phyloP scores from a whole-genome alignment of 1,139 yeast genomes.

The Hansenula lynferdii region DNA sequence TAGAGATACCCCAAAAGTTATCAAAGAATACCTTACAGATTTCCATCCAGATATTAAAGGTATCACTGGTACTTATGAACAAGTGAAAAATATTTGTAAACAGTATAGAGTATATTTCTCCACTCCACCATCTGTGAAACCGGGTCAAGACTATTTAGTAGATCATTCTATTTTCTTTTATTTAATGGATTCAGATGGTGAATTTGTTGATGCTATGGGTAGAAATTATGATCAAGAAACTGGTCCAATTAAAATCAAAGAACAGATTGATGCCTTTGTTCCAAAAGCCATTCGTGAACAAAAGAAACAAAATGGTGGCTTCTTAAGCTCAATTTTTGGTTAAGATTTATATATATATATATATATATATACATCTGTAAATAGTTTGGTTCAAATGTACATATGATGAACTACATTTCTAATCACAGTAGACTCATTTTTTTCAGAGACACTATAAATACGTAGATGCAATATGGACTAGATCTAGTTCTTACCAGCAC shows the following conservation, averaged over 20 bases:
- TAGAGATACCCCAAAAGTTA: slow-evolving; percentile 80
- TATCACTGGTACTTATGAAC: slow-evolving; percentile 84
- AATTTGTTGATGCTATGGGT: slow-evolving; percentile 91
- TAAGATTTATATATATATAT: no score
- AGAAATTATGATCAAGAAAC: slow-evolving; percentile 78
- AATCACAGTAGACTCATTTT: neutral
- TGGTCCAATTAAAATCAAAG: slow-evolving; percentile 74
- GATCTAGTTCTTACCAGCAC: slow-evolving; percentile 79
- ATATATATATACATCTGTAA: no score
- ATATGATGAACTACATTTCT: neutral
- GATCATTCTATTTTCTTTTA: slow-evolving; percentile 97
- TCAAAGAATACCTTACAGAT: slow-evolving; percentile 74
- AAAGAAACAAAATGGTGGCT: slow-evolving; percentile 51
- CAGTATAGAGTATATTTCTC: slow-evolving; percentile 90
- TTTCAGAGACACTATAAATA: neutral
- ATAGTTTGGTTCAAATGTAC: slow-evolving; percentile 1
- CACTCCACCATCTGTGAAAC: slow-evolving; percentile 88
- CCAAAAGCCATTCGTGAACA: slow-evolving; percentile 65
- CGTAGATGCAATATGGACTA: neutral
- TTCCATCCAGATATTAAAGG: slow-evolving; percentile 90
- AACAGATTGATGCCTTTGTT: slow-evolving; percentile 72
- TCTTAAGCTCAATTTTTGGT: slow-evolving; percentile 44
- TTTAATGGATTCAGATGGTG: slow-evolving; percentile 95
- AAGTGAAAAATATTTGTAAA: slow-evolving; percentile 79
- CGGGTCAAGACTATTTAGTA: slow-evolving; percentile 94